A percentile compares a stretch with the other conserved stretches of the same genome.
Conservation (phyloP, 2,329 filamentous ascomycete species). For the Cordyceps javanica region DNA sequence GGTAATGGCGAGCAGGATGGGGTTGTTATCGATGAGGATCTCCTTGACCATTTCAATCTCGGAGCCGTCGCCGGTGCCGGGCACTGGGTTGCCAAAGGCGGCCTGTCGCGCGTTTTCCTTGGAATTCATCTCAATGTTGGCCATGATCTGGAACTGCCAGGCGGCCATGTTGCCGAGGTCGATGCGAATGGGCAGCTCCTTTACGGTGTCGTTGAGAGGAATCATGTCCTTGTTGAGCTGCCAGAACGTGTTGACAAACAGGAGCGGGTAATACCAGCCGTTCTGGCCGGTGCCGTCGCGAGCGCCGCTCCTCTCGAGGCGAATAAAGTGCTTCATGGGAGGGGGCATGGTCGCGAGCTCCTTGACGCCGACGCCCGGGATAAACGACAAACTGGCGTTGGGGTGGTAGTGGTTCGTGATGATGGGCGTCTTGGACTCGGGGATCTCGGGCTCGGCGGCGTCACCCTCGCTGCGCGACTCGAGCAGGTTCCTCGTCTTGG, state of each 20-base stretch:
- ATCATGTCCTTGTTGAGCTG: constrained; percentile 89
- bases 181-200: constrained; percentile 73
- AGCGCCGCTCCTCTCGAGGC: constrained; percentile 71
- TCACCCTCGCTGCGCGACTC: constrained; percentile 38
- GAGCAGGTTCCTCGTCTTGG: constrained; percentile 85
- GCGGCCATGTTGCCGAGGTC: constrained; percentile 73
- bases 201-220: constrained; percentile 83
- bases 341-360: constrained; percentile 63
- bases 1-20: constrained; percentile 81
- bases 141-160: constrained; percentile 86
- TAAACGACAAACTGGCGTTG: constrained; percentile 83
- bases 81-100: constrained; percentile 63
- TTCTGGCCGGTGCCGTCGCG: constrained; percentile 81
- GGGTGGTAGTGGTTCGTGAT: constrained; percentile 89
- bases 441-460: constrained; percentile 45
- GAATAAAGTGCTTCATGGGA: constrained; percentile 69
- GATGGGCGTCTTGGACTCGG: constrained; percentile 56
- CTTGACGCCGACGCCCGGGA: constrained; percentile 71
- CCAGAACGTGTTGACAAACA: constrained; percentile 97
- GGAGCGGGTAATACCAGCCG: constrained; percentile 85
- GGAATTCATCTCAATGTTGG: constrained; percentile 79
- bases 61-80: constrained; percentile 78
- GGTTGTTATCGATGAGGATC: constrained; percentile 88
- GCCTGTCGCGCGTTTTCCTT: constrained; percentile 77
- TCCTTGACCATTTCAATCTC: constrained; percentile 98